Evolutionary conservation across 2,329 filamentous ascomycete genomes (phyloP).

Genomic region (Paecilomyces dactylethromorphus): DNA sequence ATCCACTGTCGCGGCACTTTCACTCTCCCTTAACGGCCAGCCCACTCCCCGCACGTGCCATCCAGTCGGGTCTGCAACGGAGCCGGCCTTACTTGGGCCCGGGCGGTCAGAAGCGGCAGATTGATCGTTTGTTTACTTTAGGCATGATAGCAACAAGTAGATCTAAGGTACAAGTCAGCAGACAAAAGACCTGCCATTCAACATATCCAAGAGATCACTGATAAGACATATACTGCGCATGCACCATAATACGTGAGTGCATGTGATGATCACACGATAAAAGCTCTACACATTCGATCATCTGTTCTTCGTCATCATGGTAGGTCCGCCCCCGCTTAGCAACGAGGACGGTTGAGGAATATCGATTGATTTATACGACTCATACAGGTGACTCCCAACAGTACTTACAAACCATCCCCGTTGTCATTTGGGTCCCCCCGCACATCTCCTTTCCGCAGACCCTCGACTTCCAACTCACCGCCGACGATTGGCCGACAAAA

Average conservation of each 20-base stretch:
- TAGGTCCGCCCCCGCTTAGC: constrained; percentile 3
- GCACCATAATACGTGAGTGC: background rate
- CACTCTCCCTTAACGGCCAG: background rate
- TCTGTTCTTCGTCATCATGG: constrained; percentile 10
- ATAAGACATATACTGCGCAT: background rate
- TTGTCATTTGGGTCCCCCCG: constrained; percentile 65
- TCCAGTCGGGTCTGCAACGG: background rate
- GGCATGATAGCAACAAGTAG: background rate
- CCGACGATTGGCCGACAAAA: constrained; percentile 48
- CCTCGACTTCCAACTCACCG: constrained; percentile 57
- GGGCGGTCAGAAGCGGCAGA: background rate
- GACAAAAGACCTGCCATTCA: background rate
- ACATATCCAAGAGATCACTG: background rate
- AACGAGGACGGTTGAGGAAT: background rate
- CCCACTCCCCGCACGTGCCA: constrained; percentile 9
- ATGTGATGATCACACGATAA: background rate
- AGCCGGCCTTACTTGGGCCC: background rate
- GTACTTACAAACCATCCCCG: constrained; percentile 64
- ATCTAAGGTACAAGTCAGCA: background rate
- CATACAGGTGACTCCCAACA: constrained; percentile 43
- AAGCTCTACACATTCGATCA: background rate
- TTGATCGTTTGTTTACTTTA: constrained; percentile 11
- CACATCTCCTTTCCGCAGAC: constrained; percentile 62
- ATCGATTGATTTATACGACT: constrained; percentile 1
- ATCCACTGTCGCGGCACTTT: background rate